Base-by-base conservation (phyloP, 192 early-diverging fungal genomes). In the Coemansia erecta region DNA sequence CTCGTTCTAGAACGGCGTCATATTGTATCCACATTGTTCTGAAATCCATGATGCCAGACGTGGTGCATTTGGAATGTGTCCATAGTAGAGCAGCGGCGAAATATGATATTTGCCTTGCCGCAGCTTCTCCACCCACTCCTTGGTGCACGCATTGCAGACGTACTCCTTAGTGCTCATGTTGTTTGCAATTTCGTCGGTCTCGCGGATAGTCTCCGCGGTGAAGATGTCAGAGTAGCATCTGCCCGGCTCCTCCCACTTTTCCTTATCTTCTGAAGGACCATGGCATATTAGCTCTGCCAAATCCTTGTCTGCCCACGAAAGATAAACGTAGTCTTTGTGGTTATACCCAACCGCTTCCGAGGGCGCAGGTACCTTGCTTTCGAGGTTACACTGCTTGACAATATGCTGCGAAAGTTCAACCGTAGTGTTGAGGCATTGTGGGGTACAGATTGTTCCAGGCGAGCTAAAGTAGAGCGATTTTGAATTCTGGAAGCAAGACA, bases 71-170 rank as follows among this genome's bases (percentile, higher is more conserved):
- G 76, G 66, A 37, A 79, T 72, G 45, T 79, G 76, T 0, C 76
- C 76, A 53, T 79, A 79, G 51, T 79, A 79, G 9, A 79, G 57
- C 23, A 79, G 40, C 13, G 76, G 76, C 13, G 76, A 69, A 14
- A 72, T 46, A 18, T 58, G 62, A 41, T 64, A 48, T 40, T 68
- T 65, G 54, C 63, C 63, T 7, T 44, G 24, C 10, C 60, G 53
- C 4, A 79, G 60, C 17, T 41, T 63, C 9, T 54, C 57, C 10
- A 56, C 66, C 75, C 75, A 78, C 56, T 68, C 62, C 22, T 63
- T 47, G 0, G 75, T 72, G 23, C 75, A 78, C 8, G 41, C 45
- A 24, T 72, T 72, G 31, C 75, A 78, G 11, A 72, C 59, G 17
- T 50, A 40, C 18, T 59, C 58, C 23, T 64, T 59, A 23, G 43